Conservation (phyloP, 2,329 filamentous ascomycete species). For the Aspergillus niger region DNA sequence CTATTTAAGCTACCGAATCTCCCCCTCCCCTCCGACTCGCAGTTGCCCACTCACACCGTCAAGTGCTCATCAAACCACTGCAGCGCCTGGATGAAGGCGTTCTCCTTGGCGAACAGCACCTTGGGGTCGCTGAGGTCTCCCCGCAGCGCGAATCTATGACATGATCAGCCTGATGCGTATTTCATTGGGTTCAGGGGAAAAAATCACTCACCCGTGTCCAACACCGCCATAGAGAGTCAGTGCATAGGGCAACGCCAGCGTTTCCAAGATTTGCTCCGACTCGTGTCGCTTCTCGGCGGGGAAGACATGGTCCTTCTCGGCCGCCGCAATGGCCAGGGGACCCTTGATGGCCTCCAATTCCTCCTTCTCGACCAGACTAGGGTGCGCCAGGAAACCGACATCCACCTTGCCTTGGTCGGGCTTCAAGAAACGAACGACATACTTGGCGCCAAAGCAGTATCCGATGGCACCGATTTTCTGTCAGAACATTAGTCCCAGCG, state of each 20-base stretch:
- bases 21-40: neutral
- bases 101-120: neutral
- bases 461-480: constrained; percentile 11
- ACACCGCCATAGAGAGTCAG: constrained; percentile 8
- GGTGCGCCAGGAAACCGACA: constrained; percentile 71
- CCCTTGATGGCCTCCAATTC: constrained; percentile 65
- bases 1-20: neutral
- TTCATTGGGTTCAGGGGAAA: neutral
- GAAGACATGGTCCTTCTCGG: constrained; percentile 65
- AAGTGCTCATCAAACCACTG: neutral
- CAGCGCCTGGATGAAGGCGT: neutral
- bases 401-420: constrained; percentile 59
- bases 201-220: constrained; percentile 7
- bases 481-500: neutral
- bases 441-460: constrained; percentile 46
- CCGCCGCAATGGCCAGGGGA: constrained; percentile 64
- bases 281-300: constrained; percentile 61
- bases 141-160: neutral
- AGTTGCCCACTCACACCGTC: neutral
- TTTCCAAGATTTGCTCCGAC: constrained; percentile 59
- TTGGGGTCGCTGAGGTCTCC: neutral
- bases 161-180: neutral
- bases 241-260: constrained; percentile 35
- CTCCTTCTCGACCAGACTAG: constrained; percentile 67
- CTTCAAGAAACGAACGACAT: constrained; percentile 66